Percentiles rank a stretch among this genome's conserved stretches.
These are phyloP conservation scores for Hanseniaspora thailandica DNA, from an alignment of 805 yeast species.

Conservation along the genomic window DNA sequence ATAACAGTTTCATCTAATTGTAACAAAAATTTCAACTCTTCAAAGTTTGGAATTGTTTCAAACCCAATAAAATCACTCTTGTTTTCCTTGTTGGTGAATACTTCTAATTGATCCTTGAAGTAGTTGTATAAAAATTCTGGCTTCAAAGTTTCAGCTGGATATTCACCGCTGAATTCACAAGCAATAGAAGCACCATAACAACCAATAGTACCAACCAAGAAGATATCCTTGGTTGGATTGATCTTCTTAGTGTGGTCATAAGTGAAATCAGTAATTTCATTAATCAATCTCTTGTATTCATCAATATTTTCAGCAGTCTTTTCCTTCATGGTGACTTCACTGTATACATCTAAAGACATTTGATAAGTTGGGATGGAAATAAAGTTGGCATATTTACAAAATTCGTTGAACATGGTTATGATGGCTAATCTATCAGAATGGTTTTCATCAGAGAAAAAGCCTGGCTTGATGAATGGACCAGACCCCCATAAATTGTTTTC, in stretches of 20 bases:
- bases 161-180: conserved; percentile 58
- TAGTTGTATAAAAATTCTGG: conserved; percentile 20
- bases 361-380: conserved; percentile 13
- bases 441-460: background rate
- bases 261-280: conserved; percentile 20
- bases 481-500: conserved; percentile 9
- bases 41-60: conserved; percentile 62
- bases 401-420: background rate
- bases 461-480: conserved; percentile 3
- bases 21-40: conserved; percentile 44
- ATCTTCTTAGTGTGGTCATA: background rate
- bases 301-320: conserved; percentile 14
- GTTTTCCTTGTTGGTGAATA: conserved; percentile 38
- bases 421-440: conserved; percentile 1
- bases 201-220: conserved; percentile 49
- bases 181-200: conserved; percentile 32
- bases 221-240: background rate
- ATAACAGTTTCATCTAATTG: conserved; percentile 28
- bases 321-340: background rate
- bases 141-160: conserved; percentile 28
- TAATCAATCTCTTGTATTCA: conserved; percentile 21
- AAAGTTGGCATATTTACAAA: background rate
- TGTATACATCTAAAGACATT: background rate
- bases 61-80: conserved; percentile 46
- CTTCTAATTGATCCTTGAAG: conserved; percentile 30